Conservation (phyloP, 495 filamentous ascomycete species). For the Hypoxylon crocopeplum region DNA sequence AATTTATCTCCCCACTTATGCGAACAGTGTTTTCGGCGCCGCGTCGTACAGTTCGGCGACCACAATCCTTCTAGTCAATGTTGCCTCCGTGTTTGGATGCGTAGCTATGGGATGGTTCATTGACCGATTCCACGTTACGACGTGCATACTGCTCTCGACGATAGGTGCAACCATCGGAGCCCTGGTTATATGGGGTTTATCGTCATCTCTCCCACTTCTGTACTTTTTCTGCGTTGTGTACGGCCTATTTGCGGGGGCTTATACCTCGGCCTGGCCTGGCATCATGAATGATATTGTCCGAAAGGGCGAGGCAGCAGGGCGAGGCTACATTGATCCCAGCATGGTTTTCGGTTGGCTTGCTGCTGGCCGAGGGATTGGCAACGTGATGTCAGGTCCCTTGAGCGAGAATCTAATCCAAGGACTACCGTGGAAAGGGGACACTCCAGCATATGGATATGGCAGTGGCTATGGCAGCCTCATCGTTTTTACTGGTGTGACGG, state of each 20-base stretch:
- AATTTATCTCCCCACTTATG: conserved; percentile 66
- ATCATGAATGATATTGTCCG: conserved; percentile 57
- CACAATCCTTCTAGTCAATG: conserved; percentile 62
- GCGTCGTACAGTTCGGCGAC: conserved; percentile 51
- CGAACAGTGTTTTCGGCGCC: conserved; percentile 39
- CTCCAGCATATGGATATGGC: conserved; percentile 44
- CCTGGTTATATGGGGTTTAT: conserved; percentile 70
- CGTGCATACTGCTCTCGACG: conserved; percentile 63
- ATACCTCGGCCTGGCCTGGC: conserved; percentile 63
- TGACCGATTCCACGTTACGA: conserved; percentile 65
- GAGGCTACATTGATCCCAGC: conserved; percentile 35
- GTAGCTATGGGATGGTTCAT: conserved; percentile 63
- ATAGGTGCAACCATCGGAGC: conserved; percentile 64
- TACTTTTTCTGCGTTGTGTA: conserved; percentile 68
- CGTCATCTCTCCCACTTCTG: conserved; percentile 58
- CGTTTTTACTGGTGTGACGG: conserved; percentile 63
- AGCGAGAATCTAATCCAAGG: conserved; percentile 58
- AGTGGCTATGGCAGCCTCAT: conserved; percentile 62
- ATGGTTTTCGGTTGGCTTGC: conserved; percentile 58
- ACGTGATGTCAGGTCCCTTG: conserved; percentile 63
- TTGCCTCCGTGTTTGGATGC: conserved; percentile 60
- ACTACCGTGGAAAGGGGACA: conserved; percentile 39
- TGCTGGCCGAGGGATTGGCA: conserved; percentile 69
- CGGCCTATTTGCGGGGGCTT: conserved; percentile 71
- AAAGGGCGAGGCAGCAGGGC: conserved; percentile 29